These are phyloP conservation scores for Ehretia macrophylla DNA, from an alignment of 257 asterid genomes.

Conservation along the genomic window DNA sequence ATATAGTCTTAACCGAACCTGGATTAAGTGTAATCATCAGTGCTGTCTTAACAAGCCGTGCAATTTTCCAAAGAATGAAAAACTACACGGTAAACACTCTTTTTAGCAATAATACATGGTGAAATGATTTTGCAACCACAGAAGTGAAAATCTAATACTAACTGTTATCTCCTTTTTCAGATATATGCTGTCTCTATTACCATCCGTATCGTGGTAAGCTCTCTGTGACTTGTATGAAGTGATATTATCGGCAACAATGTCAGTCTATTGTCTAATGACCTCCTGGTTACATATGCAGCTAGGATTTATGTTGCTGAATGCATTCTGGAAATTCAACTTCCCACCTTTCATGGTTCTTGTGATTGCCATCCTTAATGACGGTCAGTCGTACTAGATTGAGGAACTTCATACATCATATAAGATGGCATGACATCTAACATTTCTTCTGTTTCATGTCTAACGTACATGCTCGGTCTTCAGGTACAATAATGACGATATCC, in stretches of 20 bases:
- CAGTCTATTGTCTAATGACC: background rate
- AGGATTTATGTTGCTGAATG: slow-evolving; percentile 34
- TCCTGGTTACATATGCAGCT: slow-evolving; percentile 21
- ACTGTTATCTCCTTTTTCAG: slow-evolving; percentile 14
- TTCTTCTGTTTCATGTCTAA: background rate
- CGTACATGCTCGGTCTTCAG: slow-evolving; percentile 4
- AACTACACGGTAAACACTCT: slow-evolving; percentile 27
- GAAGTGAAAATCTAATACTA: slow-evolving; percentile 1
- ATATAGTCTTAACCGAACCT: slow-evolving; percentile 39
- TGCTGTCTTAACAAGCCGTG: slow-evolving; percentile 42
- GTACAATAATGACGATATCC: slow-evolving; percentile 39
- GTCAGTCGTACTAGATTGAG: slow-evolving; percentile 20
- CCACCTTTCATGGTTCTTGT: slow-evolving; percentile 43
- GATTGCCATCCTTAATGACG: slow-evolving; percentile 34
- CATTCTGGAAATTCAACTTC: slow-evolving; percentile 32
- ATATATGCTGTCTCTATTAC: slow-evolving; percentile 39
- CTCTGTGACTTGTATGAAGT: background rate
- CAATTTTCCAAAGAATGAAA: slow-evolving; percentile 41
- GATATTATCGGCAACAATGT: background rate
- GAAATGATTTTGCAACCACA: background rate
- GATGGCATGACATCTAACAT: background rate
- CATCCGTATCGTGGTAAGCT: slow-evolving; percentile 37
- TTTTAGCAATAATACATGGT: background rate
- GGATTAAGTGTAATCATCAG: slow-evolving; percentile 38
- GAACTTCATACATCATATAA: background rate